Conservation (phyloP, 1,284 basidiomycete species). For the Ceratobasidium sp. region DNA sequence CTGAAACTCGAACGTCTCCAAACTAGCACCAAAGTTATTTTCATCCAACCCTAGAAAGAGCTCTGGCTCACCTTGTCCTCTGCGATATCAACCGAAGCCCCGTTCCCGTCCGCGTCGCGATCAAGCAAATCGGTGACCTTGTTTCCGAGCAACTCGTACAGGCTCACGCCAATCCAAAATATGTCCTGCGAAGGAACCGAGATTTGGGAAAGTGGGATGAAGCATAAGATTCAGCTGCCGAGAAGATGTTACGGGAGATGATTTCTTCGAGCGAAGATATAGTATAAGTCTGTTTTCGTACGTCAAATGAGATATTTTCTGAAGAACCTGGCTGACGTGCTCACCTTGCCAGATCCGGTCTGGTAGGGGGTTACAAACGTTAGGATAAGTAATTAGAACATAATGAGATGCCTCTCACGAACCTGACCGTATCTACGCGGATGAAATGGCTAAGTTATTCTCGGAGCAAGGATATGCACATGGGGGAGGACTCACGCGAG, state of each 20-base stretch:
- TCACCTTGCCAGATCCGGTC: constrained; percentile 34
- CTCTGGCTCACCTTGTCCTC: constrained; percentile 19
- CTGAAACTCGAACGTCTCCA: constrained; percentile 26
- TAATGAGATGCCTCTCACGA: too few relatives aligned
- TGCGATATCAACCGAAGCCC: constrained; percentile 21
- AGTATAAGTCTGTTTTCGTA: constrained; percentile 18
- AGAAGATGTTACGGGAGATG: constrained; percentile 25
- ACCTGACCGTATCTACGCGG: constrained; percentile 25
- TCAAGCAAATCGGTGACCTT: constrained; percentile 27
- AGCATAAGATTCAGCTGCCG: constrained; percentile 16
- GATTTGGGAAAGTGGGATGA: constrained; percentile 17
- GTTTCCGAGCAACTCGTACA: constrained; percentile 33
- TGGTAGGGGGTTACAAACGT: neutral
- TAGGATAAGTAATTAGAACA: too few relatives aligned
- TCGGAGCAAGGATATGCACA: neutral
- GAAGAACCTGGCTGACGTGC: neutral
- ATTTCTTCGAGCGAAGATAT: constrained; percentile 35
- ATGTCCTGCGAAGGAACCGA: constrained; percentile 6
- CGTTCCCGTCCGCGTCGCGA: constrained; percentile 16
- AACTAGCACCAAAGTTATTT: neutral
- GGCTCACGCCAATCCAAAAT: constrained; percentile 22
- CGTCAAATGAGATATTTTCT: neutral
- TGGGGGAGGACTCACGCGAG: constrained; percentile 48
- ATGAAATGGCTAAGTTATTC: neutral
- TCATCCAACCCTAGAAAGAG: neutral